These are phyloP conservation scores for Vigna unguiculata DNA, from an alignment of 306 rosid genomes.

Conservation along the genomic window DNA sequence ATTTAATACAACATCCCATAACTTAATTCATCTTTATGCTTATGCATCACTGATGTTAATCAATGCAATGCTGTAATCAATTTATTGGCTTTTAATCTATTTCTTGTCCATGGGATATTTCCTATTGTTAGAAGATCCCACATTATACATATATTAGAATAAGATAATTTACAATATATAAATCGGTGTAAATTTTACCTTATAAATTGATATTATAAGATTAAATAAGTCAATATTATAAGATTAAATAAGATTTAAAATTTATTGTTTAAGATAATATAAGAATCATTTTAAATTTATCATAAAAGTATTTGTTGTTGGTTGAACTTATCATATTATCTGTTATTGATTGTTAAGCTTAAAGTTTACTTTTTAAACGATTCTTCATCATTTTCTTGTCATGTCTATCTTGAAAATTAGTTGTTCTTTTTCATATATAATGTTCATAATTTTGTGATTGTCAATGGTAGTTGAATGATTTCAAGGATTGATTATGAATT, in stretches of 20 bases:
- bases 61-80: neutral
- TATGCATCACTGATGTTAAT: neutral
- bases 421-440: neutral
- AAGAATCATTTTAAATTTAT: too few relatives aligned
- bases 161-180: too few relatives aligned
- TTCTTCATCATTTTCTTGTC: neutral
- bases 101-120: neutral
- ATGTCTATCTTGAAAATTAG: neutral
- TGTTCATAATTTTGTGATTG: neutral
- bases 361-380: neutral
- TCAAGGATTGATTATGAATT: neutral
- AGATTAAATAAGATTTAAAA: too few relatives aligned
- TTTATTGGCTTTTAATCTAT: neutral
- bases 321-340: too few relatives aligned
- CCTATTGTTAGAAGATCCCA: too few relatives aligned
- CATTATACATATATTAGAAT: too few relatives aligned
- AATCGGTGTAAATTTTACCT: too few relatives aligned
- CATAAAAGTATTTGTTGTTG: too few relatives aligned
- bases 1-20: slow-evolving; percentile 2
- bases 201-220: too few relatives aligned
- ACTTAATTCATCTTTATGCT: neutral
- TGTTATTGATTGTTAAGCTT: too few relatives aligned
- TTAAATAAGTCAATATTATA: too few relatives aligned
- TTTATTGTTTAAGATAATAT: too few relatives aligned
- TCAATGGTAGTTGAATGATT: neutral